Base-by-base conservation (phyloP, 2,329 filamentous ascomycete genomes). In the Pezicula rhizophila region DNA sequence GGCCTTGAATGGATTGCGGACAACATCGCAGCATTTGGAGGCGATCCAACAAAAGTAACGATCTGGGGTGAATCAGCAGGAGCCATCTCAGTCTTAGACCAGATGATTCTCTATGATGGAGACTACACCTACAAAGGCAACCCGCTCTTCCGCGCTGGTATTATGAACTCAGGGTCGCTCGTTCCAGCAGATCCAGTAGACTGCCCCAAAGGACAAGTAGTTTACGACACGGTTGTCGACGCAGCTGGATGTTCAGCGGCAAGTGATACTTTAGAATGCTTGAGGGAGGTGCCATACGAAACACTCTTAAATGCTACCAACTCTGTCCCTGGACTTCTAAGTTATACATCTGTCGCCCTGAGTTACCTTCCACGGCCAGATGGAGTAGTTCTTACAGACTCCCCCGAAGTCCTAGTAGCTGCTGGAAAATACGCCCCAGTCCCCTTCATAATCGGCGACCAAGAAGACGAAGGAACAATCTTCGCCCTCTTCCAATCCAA, bases 401-500 rank as follows among this genome's bases (percentile, higher is more conserved):
- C 79, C 5, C 82, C 85, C 0, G 85, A 91, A 0, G 47, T 74
- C 0, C 69, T 87, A 4, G 68, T 76, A 2, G 48, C 57, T 2
- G 58, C 63, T 0, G 80, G 82, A 12, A 73, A 73, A 52, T 83
- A 79, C 53, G 74, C 80, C 7, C 71, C 73, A 11, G 76, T 84
- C 0, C 81, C 81, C 2, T 75, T 84, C 61, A 84, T 85, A 48
- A 76, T 86, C 35, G 86, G 87, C 38, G 78, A 89, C 60, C 85
- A 89, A 65, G 86, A 91, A 69, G 87, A 92, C 60, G 87, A 92
- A 65, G 86, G 87, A 15, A 89, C 87, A 0, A 66, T 91, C 2
- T 89, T 91, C 62, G 73, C 82, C 5, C 71, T 91, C 31, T 83
- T 84, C 64, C 84, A 87, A 55, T 62, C 66, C 28, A 88, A 90